phyloP scores from a whole-genome alignment of 306 rosid genomes.

The Betula pendula region DNA sequence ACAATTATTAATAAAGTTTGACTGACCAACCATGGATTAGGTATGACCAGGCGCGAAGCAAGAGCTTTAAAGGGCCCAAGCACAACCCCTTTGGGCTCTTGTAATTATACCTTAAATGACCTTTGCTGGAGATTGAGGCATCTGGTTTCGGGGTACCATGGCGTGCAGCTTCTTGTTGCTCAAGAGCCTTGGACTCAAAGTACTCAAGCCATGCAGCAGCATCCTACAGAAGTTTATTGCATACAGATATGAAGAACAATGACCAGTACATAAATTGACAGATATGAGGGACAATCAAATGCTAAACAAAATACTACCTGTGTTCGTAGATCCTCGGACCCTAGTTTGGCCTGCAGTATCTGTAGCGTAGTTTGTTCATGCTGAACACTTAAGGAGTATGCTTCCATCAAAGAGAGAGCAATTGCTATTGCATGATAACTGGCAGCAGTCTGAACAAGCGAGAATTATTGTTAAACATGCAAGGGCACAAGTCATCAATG shows the following conservation, averaged over 20 bases:
- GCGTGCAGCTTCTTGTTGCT: conserved; percentile 99
- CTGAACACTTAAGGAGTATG: conserved; percentile 91
- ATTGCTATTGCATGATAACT: conserved; percentile 99
- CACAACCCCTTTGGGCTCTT: not conserved
- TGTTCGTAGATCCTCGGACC: conserved; percentile 90
- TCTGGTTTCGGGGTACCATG: conserved; percentile 98
- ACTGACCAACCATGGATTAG: not conserved
- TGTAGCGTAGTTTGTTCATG: conserved; percentile 97
- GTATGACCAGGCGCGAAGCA: not conserved
- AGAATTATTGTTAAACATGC: conserved; percentile 25
- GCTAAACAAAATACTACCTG: conserved; percentile 52
- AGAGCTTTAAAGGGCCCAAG: not conserved
- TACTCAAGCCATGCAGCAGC: conserved; percentile 99
- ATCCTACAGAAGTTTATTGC: conserved; percentile 57
- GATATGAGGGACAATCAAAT: conserved; percentile 14
- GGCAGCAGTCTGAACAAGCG: conserved; percentile 83
- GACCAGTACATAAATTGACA: conserved; percentile 4
- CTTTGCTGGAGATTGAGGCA: conserved; percentile 98
- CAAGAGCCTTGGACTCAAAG: conserved; percentile 97
- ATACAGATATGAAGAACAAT: conserved; percentile 19
- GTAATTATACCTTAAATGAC: conserved; percentile 76
- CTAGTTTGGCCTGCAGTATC: conserved; percentile 95
- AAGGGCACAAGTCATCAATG: conserved; percentile 2
- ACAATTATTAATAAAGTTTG: not conserved
- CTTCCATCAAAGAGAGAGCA: conserved; percentile 99